These are phyloP conservation scores for Neoscytalidium dimidiatum DNA, from an alignment of 2,329 filamentous ascomycete species.

Conservation along the genomic window DNA sequence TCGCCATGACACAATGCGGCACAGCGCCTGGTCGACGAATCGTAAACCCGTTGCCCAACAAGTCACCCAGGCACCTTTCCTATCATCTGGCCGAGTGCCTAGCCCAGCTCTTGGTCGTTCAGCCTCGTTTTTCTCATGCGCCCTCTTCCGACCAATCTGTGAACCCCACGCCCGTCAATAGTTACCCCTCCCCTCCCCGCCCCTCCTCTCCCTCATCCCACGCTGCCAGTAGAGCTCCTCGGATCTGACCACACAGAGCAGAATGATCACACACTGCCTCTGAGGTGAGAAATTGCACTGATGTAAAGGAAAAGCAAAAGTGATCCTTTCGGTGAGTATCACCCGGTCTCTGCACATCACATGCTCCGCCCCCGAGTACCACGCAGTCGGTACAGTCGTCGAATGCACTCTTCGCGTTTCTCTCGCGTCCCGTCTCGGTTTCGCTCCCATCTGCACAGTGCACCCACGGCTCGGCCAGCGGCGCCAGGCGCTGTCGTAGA, in stretches of 20 bases:
- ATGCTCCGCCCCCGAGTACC: not conserved
- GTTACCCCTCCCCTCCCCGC: not conserved
- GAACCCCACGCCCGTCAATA: not conserved
- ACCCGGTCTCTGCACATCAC: not conserved
- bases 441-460: not conserved
- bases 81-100: not conserved
- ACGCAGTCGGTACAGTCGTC: not conserved
- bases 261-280: not conserved
- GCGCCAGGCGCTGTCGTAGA: not conserved
- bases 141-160: not conserved
- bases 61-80: not conserved
- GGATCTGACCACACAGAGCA: not conserved
- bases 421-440: not conserved
- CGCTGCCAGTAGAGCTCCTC: not conserved
- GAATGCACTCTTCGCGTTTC: not conserved
- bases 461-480: not conserved
- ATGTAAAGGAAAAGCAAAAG: not conserved
- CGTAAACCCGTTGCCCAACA: not conserved
- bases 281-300: not conserved
- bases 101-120: slow-evolving; percentile 3
- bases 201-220: not conserved
- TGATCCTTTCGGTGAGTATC: not conserved
- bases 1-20: not conserved
- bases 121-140: slow-evolving; percentile 4
- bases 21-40: not conserved